Percentiles rank a stretch among this genome's conserved stretches.
These are phyloP conservation scores for Diutina pseudorugosa DNA, from an alignment of 1,139 yeast genomes.

Conservation along the genomic window DNA sequence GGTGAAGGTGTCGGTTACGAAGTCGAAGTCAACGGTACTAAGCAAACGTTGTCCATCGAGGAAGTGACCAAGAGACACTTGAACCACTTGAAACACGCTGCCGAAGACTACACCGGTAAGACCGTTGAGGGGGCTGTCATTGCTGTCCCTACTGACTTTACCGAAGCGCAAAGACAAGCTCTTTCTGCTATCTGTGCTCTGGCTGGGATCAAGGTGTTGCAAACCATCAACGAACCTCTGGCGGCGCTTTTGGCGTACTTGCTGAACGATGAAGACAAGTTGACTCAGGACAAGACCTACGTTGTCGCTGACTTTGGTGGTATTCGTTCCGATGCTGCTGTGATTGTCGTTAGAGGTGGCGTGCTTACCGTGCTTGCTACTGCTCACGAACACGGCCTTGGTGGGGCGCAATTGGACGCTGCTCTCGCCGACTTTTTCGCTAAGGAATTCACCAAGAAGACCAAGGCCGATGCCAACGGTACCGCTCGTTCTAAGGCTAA, in stretches of 20 bases:
- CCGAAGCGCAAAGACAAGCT: conserved; percentile 57
- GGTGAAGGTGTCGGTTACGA: conserved; percentile 65
- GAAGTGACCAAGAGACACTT: conserved; percentile 81
- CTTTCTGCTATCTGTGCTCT: conserved; percentile 49
- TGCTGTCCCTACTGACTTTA: conserved; percentile 85
- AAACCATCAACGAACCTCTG: conserved; percentile 85
- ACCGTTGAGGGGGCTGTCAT: conserved; percentile 73
- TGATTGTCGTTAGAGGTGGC: conserved; percentile 88
- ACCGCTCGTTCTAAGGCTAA: conserved; percentile 83
- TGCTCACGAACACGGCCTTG: conserved; percentile 69
- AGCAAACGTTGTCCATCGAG: conserved; percentile 47
- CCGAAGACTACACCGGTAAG: conserved; percentile 84
- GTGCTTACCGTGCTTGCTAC: conserved; percentile 82
- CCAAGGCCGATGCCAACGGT: conserved; percentile 66
- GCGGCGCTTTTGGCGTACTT: conserved; percentile 82
- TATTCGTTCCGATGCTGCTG: conserved; percentile 91
- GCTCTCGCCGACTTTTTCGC: conserved; percentile 77
- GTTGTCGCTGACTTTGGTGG: conserved; percentile 98
- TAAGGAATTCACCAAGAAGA: conserved; percentile 87
- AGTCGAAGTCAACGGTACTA: conserved; percentile 32
- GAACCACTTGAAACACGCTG: conserved; percentile 72
- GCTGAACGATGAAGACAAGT: conserved; percentile 35
- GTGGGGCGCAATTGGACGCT: conserved; percentile 79
- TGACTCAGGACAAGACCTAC: conserved; percentile 62
- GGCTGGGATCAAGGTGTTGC: conserved; percentile 74